Evolutionary conservation across 805 yeast species (phyloP), one percentile per base, ranked within the genome.

Genomic region (Yamadazyma philogaea): DNA sequence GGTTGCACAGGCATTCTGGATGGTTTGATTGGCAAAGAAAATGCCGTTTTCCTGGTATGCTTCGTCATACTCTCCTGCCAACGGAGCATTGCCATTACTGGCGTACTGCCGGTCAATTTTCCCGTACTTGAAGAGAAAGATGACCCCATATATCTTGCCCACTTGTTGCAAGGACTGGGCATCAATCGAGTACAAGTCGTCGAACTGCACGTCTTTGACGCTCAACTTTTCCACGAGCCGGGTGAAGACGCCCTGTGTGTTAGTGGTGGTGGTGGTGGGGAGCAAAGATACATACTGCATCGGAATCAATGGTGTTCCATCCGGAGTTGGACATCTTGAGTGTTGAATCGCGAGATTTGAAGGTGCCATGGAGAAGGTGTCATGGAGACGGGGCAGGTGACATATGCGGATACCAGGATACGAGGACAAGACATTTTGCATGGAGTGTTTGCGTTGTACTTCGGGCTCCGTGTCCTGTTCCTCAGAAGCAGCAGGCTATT

Each of bases 1-100:
- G 1, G 87, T 82, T n/a, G 83, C 87, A 59, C 87, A 82, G 3
- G 87, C 86, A 52, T 82, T 81, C 51, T 78, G 79, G 41, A 81
- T 78, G 20, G 75, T 75, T 54, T 82, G 87, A 36, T 70, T 70
- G 6, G 86, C 85, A 55, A 82, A 82, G 55, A 78, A 81, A 1
- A 82, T 66, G 7, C 59, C 65, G 14, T 62, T 54, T 0, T 56
- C 54, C 8, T 57, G 59, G 45, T 59, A 64, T 5, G 59, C 53
- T 2, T 27, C 39, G 43, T 72, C 77, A 47, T 69, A 76, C 4
- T 49, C 54, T 3, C 83, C 83, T 41, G 64, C 68, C 11, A 68
- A 43, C 2, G 80, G 79, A 30, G 45, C 49, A 45, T 63, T 61
- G 3, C 54, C 55, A 7, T 58, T 37, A 6, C 51, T 28, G 19